These are phyloP conservation scores for Penicillium thymicola DNA, from an alignment of 2,329 filamentous ascomycete species.

Conservation along the genomic window DNA sequence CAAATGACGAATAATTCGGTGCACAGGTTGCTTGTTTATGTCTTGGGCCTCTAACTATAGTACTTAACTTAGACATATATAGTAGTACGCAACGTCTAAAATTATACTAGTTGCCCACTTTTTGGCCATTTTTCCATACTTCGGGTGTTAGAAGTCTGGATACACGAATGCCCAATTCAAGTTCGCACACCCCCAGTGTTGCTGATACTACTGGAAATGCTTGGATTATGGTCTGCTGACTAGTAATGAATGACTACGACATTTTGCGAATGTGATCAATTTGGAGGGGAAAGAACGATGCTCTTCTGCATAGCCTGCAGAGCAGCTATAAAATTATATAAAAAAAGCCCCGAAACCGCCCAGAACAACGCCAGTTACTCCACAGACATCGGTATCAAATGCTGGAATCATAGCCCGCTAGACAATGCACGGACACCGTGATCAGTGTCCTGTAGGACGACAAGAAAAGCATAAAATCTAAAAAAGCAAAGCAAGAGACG, in stretches of 20 bases:
- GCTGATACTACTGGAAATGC: neutral
- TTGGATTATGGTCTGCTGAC: neutral
- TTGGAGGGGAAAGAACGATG: neutral
- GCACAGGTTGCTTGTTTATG: neutral
- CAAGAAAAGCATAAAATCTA: neutral
- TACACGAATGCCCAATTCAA: neutral
- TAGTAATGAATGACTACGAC: too few relatives aligned
- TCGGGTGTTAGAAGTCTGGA: neutral
- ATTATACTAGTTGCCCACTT: neutral
- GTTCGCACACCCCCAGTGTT: too few relatives aligned
- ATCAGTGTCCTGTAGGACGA: neutral
- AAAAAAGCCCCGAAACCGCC: neutral
- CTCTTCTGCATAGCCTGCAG: neutral
- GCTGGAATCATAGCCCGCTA: conserved; percentile 2
- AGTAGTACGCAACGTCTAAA: neutral
- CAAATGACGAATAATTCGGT: neutral
- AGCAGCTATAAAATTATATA: neutral
- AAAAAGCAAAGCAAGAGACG: neutral
- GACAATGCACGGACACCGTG: neutral
- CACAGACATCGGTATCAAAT: neutral
- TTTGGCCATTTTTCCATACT: neutral
- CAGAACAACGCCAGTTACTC: neutral
- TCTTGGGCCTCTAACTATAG: neutral
- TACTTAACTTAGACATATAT: too few relatives aligned
- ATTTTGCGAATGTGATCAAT: neutral